These are phyloP conservation scores for Gonium pectorale DNA, from an alignment of 139 green algal genomes.

Conservation along the genomic window DNA sequence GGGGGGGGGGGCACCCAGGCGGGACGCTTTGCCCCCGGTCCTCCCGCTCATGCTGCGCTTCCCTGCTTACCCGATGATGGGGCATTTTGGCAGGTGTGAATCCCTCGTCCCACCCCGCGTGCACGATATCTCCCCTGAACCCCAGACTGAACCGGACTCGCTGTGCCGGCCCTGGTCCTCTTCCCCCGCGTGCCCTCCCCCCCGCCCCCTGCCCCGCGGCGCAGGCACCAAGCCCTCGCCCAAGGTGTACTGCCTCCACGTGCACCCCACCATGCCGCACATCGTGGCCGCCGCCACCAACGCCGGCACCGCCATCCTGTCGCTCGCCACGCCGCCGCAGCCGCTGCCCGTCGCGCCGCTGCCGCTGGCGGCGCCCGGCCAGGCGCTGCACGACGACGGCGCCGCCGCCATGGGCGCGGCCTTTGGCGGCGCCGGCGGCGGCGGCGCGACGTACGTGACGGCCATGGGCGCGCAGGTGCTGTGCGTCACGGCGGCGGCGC, in stretches of 20 bases:
- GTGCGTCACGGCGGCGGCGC: conserved; percentile 22
- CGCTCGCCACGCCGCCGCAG: conserved; percentile 27
- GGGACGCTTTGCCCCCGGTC: too few species aligned
- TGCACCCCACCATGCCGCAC: conserved; percentile 59
- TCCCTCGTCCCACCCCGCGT: too few species aligned
- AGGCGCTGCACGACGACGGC: conserved; percentile 22
- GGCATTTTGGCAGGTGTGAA: too few species aligned
- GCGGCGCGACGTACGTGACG: conserved; percentile 43
- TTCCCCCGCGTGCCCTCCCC: too few species aligned
- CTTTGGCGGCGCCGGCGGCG: conserved; percentile 25
- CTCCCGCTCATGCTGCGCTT: too few species aligned
- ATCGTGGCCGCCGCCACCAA: conserved; percentile 57
- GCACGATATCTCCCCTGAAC: too few species aligned
- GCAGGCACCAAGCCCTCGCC: conserved; percentile 60
- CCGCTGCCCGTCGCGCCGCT: conserved; percentile 49
- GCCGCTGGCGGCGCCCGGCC: conserved; percentile 46
- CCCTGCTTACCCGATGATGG: too few species aligned
- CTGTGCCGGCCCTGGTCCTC: too few species aligned
- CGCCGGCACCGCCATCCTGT: conserved; percentile 57
- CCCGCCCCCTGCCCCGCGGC: background rate
- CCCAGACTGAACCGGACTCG: too few species aligned
- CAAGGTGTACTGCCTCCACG: conserved; percentile 65
- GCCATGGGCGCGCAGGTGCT: conserved; percentile 32
- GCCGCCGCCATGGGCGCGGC: conserved; percentile 3
- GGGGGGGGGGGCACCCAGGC: too few species aligned